A percentile compares a stretch with the other conserved stretches of the same genome.
These are phyloP conservation scores for Quercus lobata DNA, from an alignment of 331 rosid genomes.

Conservation along the genomic window DNA sequence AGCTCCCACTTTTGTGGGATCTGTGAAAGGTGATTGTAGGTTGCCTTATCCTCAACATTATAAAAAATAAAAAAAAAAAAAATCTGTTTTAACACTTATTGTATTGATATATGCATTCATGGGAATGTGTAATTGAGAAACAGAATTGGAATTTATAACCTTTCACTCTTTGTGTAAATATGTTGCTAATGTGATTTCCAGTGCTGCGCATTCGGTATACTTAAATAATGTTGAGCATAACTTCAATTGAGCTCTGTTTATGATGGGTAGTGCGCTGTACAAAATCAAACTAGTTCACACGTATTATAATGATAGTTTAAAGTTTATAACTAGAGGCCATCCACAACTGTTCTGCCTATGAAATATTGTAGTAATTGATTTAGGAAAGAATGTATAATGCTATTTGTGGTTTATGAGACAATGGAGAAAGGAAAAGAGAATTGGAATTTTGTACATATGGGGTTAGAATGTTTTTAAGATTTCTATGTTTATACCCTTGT, in stretches of 20 bases:
- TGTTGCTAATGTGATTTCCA: neutral
- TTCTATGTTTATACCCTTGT: neutral
- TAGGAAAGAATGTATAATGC: neutral
- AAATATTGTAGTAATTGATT: neutral
- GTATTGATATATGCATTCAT: neutral
- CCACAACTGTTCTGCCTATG: neutral
- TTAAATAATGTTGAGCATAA: neutral
- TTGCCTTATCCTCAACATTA: too few species aligned
- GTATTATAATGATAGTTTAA: neutral
- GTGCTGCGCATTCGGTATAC: too few species aligned
- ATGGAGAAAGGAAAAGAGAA: neutral
- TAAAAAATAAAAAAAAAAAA: neutral
- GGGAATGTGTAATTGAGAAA: neutral
- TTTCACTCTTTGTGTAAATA: neutral
- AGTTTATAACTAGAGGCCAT: neutral
- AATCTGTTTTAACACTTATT: neutral
- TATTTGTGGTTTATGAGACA: neutral
- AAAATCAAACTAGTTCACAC: neutral
- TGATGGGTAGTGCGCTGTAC: neutral
- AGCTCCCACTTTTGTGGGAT: too few species aligned
- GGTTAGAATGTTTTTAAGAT: neutral
- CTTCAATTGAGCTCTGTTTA: neutral
- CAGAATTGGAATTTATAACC: neutral
- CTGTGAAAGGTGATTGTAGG: too few species aligned
- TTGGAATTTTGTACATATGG: neutral